Evolutionary conservation across 768 basidiomycete species (phyloP), one percentile per base, ranked within the genome.

Genomic region (Jaapia argillacea): DNA sequence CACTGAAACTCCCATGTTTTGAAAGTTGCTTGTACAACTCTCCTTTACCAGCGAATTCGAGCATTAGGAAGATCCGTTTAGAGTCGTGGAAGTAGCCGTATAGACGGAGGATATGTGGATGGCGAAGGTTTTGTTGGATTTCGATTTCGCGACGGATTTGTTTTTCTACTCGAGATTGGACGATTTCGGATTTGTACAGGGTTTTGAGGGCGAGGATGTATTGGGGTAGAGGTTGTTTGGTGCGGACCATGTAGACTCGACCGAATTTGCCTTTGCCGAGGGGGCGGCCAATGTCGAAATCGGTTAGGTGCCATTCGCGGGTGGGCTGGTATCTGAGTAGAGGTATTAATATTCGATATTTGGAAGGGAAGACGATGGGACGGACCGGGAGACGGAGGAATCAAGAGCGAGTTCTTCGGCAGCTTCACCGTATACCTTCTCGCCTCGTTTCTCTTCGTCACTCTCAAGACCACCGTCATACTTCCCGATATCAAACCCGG

Each of bases 211-310:
- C 94, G 54, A 98, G 79, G 58, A 97, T 94, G 69, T 87, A 98
- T 47, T 82, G 77, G 1, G 92, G 90, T n/a, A n/a, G n/a, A 46
- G 82, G 75, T 47, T 68, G 61, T 61, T 93, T 94, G 16, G 94
- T 97, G 41, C 93, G 79, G 36, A 94, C 91, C 83, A 98, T 93
- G 70, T 99, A 98, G 21, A 99, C 96, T 2, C 91, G 85, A 1
- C 96, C 96, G 53, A 98, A 99, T 67, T 98, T 98, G 37, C 96
- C 96, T 60, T 98, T 97, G n/a, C 96, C 96, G 1, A 99, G 73
- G 3, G 92, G 91, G 7, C 91, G 79, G 14, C 96, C 94, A 55
- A 98, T 94, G 49, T 96, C 90, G 53, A 99, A 96, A 43, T 81
- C 74, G 46, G 77, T 75, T 3, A 98, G 68, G 24, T 75, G 79